A percentile compares a stretch with the other conserved stretches of the same genome.
Evolutionary conservation across 1,284 basidiomycete species (phyloP).

Genomic region (Singerocomus rubriflavus): DNA sequence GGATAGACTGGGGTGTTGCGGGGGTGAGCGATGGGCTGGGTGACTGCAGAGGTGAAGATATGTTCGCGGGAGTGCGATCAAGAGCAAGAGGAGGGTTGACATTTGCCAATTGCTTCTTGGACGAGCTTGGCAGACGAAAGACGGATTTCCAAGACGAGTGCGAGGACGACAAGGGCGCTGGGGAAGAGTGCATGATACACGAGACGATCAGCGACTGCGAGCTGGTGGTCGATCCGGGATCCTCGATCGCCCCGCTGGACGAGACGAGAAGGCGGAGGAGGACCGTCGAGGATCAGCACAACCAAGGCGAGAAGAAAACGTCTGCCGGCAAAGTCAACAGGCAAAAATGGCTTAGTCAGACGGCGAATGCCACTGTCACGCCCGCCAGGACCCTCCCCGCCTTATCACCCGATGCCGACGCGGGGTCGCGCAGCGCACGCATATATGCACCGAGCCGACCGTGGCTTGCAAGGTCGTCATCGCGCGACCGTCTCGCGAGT

Average conservation of each 20-base stretch:
- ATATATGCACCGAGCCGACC: too few species aligned
- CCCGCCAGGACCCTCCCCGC: too few species aligned
- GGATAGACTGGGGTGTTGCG: slow-evolving; percentile 41
- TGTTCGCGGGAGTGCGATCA: slow-evolving; percentile 36
- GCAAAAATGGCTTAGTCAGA: slow-evolving; percentile 31
- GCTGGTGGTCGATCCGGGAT: slow-evolving; percentile 25
- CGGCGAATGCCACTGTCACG: slow-evolving; percentile 22
- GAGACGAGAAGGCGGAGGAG: slow-evolving; percentile 8
- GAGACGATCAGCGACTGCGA: neutral
- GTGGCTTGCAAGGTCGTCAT: too few species aligned
- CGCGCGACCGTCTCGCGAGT: too few species aligned
- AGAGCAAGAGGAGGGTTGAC: slow-evolving; percentile 16
- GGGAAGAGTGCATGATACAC: slow-evolving; percentile 23
- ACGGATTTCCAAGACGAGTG: slow-evolving; percentile 35
- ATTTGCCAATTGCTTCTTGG: slow-evolving; percentile 28
- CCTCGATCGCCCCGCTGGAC: slow-evolving; percentile 17
- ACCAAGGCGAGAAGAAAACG: slow-evolving; percentile 25
- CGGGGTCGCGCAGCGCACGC: too few species aligned
- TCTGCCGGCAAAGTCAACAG: slow-evolving; percentile 18
- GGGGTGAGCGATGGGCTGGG: slow-evolving; percentile 50
- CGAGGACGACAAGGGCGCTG: slow-evolving; percentile 25
- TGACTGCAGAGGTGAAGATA: slow-evolving; percentile 37
- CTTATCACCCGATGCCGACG: too few species aligned
- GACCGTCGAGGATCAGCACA: slow-evolving; percentile 5
- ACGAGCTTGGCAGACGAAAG: slow-evolving; percentile 34